phyloP scores from a whole-genome alignment of 2,329 filamentous ascomycete species.

The Lasiodiplodia gonubiensis region DNA sequence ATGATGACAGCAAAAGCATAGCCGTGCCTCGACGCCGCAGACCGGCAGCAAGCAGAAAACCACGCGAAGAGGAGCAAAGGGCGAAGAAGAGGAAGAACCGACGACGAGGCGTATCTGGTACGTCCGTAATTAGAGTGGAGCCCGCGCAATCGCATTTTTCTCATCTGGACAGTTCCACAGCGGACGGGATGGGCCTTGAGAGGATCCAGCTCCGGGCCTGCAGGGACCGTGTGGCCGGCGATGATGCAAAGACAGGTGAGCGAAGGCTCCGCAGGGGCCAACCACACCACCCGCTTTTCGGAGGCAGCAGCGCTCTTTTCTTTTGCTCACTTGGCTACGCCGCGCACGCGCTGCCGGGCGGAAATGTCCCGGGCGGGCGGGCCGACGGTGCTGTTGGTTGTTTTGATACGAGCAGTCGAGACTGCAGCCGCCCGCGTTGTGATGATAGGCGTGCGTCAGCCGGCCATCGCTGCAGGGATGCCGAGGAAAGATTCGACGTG shows the following conservation, averaged over 20 bases:
- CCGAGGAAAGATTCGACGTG: slow-evolving; percentile 1
- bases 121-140: slow-evolving; percentile 25
- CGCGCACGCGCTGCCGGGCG: background rate
- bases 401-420: slow-evolving; percentile 11
- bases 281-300: slow-evolving; percentile 23
- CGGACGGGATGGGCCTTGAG: slow-evolving; percentile 1
- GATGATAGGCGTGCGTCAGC: slow-evolving; percentile 14
- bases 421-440: slow-evolving; percentile 5
- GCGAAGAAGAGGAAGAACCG: slow-evolving; percentile 2
- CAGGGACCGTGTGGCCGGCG: slow-evolving; percentile 31
- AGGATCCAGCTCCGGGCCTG: slow-evolving; percentile 14
- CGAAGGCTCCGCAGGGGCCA: slow-evolving; percentile 17
- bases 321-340: background rate
- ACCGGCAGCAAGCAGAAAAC: background rate
- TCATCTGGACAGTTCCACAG: slow-evolving; percentile 18
- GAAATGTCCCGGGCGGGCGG: background rate
- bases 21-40: background rate
- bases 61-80: background rate
- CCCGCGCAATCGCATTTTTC: background rate
- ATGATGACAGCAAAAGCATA: slow-evolving; percentile 11
- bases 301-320: slow-evolving; percentile 13
- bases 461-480: background rate
- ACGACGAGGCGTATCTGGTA: slow-evolving; percentile 3
- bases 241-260: slow-evolving; percentile 39
- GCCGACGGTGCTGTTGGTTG: slow-evolving; percentile 16